Evolutionary conservation across 768 basidiomycete genomes (phyloP).

Genomic region (Stropharia rugosoannulata): DNA sequence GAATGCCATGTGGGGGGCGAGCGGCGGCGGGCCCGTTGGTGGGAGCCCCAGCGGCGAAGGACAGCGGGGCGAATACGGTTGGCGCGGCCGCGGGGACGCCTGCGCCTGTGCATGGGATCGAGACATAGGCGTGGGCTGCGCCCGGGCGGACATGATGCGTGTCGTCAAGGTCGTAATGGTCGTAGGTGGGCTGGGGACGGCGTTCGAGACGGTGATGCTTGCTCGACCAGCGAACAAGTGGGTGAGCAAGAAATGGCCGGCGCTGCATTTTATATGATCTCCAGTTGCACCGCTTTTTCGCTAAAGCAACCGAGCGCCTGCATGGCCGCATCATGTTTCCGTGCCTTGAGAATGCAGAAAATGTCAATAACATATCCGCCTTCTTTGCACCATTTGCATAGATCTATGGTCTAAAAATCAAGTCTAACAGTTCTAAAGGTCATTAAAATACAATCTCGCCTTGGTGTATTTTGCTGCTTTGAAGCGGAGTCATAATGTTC

Average conservation of each 20-base stretch:
- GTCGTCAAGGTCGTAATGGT: constrained; percentile 12
- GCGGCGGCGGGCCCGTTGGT: constrained; percentile 16
- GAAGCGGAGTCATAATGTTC: no score
- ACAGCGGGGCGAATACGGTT: constrained; percentile 19
- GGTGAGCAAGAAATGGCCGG: neutral
- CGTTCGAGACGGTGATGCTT: no score
- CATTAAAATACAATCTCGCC: no score
- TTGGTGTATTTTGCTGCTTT: no score
- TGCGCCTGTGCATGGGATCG: constrained; percentile 7
- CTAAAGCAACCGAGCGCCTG: neutral
- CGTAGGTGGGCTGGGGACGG: no score
- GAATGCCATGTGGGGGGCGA: constrained; percentile 20
- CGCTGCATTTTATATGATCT: constrained; percentile 15
- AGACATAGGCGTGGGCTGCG: constrained; percentile 12
- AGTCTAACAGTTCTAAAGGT: no score
- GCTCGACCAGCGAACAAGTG: constrained; percentile 21
- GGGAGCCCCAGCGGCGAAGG: constrained; percentile 20
- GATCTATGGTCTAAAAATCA: no score
- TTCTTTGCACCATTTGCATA: no score
- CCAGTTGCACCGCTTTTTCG: constrained; percentile 12
- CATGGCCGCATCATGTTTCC: no score
- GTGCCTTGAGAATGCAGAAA: no score
- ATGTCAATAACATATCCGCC: no score
- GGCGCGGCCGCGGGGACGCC: constrained; percentile 16
- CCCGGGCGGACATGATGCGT: constrained; percentile 13